Evolutionary conservation across 192 early-diverging fungal species (phyloP).

Genomic region (Umbelopsis isabellina): DNA sequence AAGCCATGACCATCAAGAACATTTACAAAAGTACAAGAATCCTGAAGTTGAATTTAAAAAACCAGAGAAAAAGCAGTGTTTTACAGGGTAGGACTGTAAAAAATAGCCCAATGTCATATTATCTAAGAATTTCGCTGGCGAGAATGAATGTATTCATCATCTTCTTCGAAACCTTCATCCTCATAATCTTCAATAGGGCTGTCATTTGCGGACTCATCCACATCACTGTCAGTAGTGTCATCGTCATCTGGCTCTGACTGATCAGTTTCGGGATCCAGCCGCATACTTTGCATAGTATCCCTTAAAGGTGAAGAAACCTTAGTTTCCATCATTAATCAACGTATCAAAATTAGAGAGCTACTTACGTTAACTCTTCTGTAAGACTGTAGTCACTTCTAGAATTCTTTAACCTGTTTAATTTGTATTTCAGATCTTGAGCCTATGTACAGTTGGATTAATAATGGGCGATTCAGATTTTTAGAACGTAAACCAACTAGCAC

Average conservation of each 20-base stretch:
- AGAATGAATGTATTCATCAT: background rate
- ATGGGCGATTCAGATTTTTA: background rate
- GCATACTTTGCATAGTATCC: background rate
- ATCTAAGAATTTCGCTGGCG: background rate
- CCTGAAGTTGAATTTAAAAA: too few relatives aligned
- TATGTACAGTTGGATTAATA: background rate
- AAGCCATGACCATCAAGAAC: too few relatives aligned
- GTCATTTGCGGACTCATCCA: conserved; percentile 5
- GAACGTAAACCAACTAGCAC: background rate
- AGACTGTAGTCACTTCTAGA: background rate
- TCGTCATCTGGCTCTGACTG: conserved; percentile 15
- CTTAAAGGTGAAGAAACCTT: background rate
- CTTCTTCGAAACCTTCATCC: conserved; percentile 26
- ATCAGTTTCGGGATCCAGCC: conserved; percentile 10
- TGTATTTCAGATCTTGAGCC: conserved; percentile 6
- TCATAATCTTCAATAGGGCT: conserved; percentile 11
- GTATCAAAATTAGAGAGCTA: background rate
- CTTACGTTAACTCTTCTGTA: conserved; percentile 1
- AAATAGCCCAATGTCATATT: too few relatives aligned
- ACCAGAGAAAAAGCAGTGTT: too few relatives aligned
- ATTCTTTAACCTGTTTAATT: conserved; percentile 16
- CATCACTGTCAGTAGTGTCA: conserved; percentile 15
- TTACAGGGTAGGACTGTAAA: too few relatives aligned
- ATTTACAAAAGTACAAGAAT: too few relatives aligned
- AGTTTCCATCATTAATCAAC: background rate